Percentiles rank a stretch among this genome's conserved stretches.
These are phyloP conservation scores for Mycosarcoma mackinlayi DNA, from an alignment of 1,284 basidiomycete genomes.

Conservation along the genomic window DNA sequence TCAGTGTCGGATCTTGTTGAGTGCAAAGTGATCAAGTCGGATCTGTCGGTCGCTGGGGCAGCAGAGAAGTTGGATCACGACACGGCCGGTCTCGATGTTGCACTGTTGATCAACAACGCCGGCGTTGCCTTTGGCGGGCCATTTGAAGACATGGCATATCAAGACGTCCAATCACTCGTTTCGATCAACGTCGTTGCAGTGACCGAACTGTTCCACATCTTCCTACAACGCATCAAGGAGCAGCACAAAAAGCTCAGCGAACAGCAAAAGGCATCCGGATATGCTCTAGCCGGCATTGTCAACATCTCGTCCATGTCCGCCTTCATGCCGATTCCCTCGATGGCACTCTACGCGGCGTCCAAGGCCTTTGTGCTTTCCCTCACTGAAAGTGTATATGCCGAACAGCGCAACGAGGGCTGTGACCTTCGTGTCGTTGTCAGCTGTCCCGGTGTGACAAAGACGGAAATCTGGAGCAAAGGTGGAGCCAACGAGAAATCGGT, in stretches of 20 bases:
- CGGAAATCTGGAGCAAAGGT: conserved; percentile 35
- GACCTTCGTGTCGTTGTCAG: conserved; percentile 27
- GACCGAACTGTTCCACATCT: conserved; percentile 33
- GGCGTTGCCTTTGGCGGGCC: conserved; percentile 33
- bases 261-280: conserved; percentile 9
- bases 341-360: conserved; percentile 38
- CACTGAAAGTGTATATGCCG: conserved; percentile 31
- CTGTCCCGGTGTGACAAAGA: conserved; percentile 23
- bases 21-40: conserved; percentile 22
- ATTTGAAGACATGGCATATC: conserved; percentile 20
- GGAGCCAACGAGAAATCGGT: conserved; percentile 21
- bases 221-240: conserved; percentile 19
- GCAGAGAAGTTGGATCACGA: conserved; percentile 21
- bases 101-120: conserved; percentile 41
- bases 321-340: conserved; percentile 37
- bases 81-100: conserved; percentile 19
- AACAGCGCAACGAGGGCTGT: conserved; percentile 24
- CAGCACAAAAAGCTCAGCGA: conserved; percentile 18
- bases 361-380: conserved; percentile 37
- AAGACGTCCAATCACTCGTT: conserved; percentile 20
- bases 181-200: conserved; percentile 29
- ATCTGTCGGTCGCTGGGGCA: conserved; percentile 29
- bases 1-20: conserved; percentile 16
- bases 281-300: conserved; percentile 29
- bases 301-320: conserved; percentile 30